A percentile compares a stretch with the other conserved stretches of the same genome.
Evolutionary conservation across 306 rosid species (phyloP).

Genomic region (Potentilla sterilis): DNA sequence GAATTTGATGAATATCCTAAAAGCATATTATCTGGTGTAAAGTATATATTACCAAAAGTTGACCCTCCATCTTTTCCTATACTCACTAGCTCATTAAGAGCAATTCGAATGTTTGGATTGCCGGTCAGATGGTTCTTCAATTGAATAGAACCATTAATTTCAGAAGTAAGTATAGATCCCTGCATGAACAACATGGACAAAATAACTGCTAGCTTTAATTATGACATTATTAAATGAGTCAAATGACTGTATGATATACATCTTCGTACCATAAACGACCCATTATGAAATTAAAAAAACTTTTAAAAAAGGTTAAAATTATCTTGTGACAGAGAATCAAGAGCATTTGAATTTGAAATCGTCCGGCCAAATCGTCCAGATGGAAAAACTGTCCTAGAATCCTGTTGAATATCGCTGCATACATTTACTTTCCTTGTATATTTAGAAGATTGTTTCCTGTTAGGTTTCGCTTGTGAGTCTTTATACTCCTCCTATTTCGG

Average conservation of each 20-base stretch:
- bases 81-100: slow-evolving; percentile 82
- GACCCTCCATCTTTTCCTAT: slow-evolving; percentile 73
- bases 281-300: neutral
- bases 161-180: slow-evolving; percentile 92
- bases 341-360: neutral
- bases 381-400: neutral
- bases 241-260: no score
- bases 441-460: no score
- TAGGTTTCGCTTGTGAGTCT: no score
- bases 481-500: no score
- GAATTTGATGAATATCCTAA: neutral
- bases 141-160: slow-evolving; percentile 95
- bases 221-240: neutral
- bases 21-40: neutral
- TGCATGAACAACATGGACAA: slow-evolving; percentile 36
- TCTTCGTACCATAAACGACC: no score
- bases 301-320: neutral
- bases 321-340: neutral
- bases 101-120: slow-evolving; percentile 90
- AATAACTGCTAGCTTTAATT: slow-evolving; percentile 26
- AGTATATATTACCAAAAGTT: slow-evolving; percentile 28
- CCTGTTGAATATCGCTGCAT: no score
- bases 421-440: no score
- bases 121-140: slow-evolving; percentile 95
- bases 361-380: neutral